Percentiles rank a stretch among this genome's conserved stretches.
Evolutionary conservation across 2,329 filamentous ascomycete genomes (phyloP).

Genomic region (Trichoderma semiorbis): DNA sequence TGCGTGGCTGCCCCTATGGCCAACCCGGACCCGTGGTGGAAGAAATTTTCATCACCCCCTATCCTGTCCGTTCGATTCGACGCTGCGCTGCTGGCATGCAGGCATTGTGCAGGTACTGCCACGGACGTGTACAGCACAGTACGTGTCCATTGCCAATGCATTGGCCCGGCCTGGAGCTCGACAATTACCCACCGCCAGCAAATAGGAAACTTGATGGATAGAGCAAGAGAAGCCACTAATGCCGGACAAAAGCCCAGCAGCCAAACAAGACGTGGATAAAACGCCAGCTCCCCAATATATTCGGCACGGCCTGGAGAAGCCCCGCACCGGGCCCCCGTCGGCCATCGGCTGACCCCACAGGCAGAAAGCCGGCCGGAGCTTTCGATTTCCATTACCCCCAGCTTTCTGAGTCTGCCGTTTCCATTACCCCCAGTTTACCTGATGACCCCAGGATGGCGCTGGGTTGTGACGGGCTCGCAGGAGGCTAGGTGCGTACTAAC

Average conservation of each 20-base stretch:
- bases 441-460: constrained; percentile 25
- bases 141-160: not conserved
- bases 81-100: not conserved
- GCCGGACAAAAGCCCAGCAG: not conserved
- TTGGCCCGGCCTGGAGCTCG: not conserved
- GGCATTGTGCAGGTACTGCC: not conserved
- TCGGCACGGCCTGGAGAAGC: constrained; percentile 16
- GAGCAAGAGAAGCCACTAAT: not conserved
- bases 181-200: not conserved
- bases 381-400: constrained; percentile 37
- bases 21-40: not conserved
- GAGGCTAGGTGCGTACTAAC: constrained; percentile 11
- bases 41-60: not conserved
- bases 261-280: not conserved
- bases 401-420: constrained; percentile 31
- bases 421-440: constrained; percentile 40
- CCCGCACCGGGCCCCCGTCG: constrained; percentile 16
- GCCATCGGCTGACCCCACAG: constrained; percentile 18
- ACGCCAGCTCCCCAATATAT: constrained; percentile 10
- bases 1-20: constrained; percentile 8
- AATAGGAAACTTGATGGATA: not conserved
- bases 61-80: not conserved
- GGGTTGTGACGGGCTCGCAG: not conserved
- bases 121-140: not conserved
- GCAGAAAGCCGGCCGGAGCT: constrained; percentile 11